Percentiles rank a stretch among this genome's conserved stretches.
Evolutionary conservation across 352 stramenopile genomes (phyloP).

Genomic region (Globisporangium radiosum): DNA sequence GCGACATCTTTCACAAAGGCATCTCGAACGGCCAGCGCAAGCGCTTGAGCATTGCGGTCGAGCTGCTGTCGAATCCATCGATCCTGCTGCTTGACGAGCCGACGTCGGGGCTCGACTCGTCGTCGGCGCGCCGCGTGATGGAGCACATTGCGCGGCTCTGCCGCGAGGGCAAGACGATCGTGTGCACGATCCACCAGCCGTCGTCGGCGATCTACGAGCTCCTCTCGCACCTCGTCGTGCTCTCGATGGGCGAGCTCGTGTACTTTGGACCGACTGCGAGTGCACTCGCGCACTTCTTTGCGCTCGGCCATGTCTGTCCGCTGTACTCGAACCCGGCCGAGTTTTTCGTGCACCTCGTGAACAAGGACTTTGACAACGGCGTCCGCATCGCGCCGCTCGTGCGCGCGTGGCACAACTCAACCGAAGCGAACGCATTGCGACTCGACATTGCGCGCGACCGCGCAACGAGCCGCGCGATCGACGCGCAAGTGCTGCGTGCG

Average conservation of each 20-base stretch:
- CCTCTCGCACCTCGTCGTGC: conserved; percentile 58
- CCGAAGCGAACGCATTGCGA: conserved; percentile 20
- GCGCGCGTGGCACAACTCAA: conserved; percentile 20
- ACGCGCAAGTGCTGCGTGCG: conserved; percentile 30
- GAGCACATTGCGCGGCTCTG: conserved; percentile 46
- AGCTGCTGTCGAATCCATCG: conserved; percentile 92
- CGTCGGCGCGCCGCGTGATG: conserved; percentile 87
- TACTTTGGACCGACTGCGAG: conserved; percentile 83
- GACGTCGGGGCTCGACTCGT: conserved; percentile 88
- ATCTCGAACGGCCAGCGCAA: conserved; percentile 88
- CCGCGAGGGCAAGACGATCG: conserved; percentile 54
- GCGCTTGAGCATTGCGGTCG: conserved; percentile 88
- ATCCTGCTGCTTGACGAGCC: conserved; percentile 94
- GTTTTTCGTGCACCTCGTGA: conserved; percentile 60
- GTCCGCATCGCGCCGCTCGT: conserved; percentile 28
- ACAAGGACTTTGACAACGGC: conserved; percentile 47
- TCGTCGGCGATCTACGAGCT: conserved; percentile 62
- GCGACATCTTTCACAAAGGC: conserved; percentile 82
- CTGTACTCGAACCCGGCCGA: conserved; percentile 65
- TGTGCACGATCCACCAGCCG: conserved; percentile 86
- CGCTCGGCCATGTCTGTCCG: conserved; percentile 43
- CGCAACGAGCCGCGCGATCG: conserved; percentile 12
- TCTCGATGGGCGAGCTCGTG: conserved; percentile 71
- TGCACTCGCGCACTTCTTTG: conserved; percentile 41
- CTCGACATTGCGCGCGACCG: conserved; percentile 29